A percentile compares a stretch with the other conserved stretches of the same genome.
These are phyloP conservation scores for Chaetomium strumarium DNA, from an alignment of 2,329 filamentous ascomycete genomes.

Conservation along the genomic window DNA sequence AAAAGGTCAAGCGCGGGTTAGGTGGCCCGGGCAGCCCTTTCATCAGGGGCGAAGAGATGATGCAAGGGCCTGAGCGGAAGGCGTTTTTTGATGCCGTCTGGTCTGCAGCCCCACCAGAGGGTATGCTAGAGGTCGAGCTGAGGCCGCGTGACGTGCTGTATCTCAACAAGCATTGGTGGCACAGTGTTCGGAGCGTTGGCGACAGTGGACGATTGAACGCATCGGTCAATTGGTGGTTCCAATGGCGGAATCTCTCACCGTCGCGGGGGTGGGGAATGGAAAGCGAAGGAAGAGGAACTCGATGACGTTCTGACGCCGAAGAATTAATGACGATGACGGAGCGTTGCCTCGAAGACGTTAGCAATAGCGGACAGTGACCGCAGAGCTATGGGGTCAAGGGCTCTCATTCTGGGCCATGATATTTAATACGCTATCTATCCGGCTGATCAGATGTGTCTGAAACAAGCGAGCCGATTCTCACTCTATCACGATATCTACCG, in stretches of 20 bases:
- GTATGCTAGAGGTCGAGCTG: conserved; percentile 50
- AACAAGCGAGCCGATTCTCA: neutral
- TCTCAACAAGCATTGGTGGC: conserved; percentile 83
- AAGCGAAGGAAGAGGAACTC: neutral
- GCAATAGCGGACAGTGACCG: too few relatives aligned
- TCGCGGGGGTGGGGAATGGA: neutral
- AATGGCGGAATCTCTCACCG: conserved; percentile 37
- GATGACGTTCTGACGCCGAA: too few relatives aligned
- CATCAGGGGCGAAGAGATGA: conserved; percentile 82
- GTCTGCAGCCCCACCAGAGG: conserved; percentile 33
- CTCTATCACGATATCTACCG: neutral
- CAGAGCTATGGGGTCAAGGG: too few relatives aligned
- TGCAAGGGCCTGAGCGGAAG: conserved; percentile 68
- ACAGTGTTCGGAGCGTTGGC: conserved; percentile 65
- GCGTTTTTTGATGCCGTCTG: conserved; percentile 66
- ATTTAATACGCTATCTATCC: too few relatives aligned
- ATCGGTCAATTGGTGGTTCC: conserved; percentile 74
- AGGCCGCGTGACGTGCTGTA: conserved; percentile 65
- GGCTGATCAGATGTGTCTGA: too few relatives aligned
- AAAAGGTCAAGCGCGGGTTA: conserved; percentile 39
- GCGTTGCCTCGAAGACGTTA: too few relatives aligned
- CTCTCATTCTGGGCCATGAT: too few relatives aligned
- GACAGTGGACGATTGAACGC: conserved; percentile 32
- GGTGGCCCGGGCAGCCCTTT: conserved; percentile 36
- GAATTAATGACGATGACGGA: too few relatives aligned